Evolutionary conservation across 208 protist species (phyloP), one percentile per base, ranked within the genome.

Genomic region (Lotmaria passim): DNA sequence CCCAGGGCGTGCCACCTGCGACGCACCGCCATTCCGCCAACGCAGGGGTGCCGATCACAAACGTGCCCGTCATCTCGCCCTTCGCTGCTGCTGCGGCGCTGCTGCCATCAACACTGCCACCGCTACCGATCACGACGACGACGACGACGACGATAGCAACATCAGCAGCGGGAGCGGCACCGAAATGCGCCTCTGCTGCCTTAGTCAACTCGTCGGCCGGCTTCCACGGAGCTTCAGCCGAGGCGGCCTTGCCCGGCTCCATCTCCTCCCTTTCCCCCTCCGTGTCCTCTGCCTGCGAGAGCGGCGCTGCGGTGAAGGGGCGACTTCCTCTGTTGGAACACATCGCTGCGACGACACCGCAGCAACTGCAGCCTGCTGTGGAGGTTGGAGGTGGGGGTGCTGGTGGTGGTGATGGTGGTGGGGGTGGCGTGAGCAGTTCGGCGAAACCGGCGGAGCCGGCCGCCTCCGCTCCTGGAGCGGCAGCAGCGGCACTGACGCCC

Each of bases 201-300:
- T 15, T 2, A 14, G 7, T 12, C 24, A 30, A 33, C 48, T 24
- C 48, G 24, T 15, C 31, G 24, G 5, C n/a, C n/a, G n/a, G n/a
- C n/a, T n/a, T n/a, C n/a, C n/a, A n/a, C n/a, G n/a, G n/a, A n/a
- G n/a, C n/a, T n/a, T n/a, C n/a, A n/a, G n/a, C n/a, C n/a, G n/a
- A n/a, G n/a, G 59, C 0, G 0, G 44, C n/a, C 43, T 51, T 31
- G 2, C 44, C 41, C 5, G 17, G 6, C 4, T 43, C 59, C 1
- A n/a, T 41, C 11, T 64, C 59, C n/a, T n/a, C n/a, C n/a, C n/a
- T n/a, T 1, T 53, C 59, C 11, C 59, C 59, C 2, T 53, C 59
- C n/a, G 19, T 7, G 36, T 64, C 59, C 2, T 53, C 41, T 2
- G 44, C 3, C 30, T 38, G 15, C 41, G 44, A 64, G 10, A 23